phyloP scores from a whole-genome alignment of 768 basidiomycete genomes.

The Leucosporidium scottii region DNA sequence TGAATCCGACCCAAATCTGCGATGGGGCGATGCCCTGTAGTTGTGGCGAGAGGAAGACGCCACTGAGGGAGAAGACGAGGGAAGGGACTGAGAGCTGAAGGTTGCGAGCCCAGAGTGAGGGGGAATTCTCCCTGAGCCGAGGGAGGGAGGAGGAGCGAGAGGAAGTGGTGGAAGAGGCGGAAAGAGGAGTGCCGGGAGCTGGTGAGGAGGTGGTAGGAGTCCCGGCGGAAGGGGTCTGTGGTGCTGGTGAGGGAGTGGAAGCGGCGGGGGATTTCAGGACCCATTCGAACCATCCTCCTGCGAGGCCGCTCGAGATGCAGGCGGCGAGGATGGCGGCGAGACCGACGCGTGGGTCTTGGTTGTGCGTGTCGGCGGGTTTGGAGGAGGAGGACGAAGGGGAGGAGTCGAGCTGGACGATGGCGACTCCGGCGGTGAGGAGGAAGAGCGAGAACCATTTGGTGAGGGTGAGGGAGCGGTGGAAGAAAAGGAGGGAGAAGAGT shows the following conservation, averaged over 20 bases:
- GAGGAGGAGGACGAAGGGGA: constrained; percentile 28
- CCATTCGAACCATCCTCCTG: constrained; percentile 96
- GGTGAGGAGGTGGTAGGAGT: not conserved
- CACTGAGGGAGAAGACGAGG: constrained; percentile 26
- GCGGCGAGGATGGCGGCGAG: constrained; percentile 82
- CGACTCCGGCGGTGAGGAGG: constrained; percentile 67
- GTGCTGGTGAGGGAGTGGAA: not conserved
- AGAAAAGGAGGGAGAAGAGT: constrained; percentile 35
- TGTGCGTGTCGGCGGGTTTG: not conserved
- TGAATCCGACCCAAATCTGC: constrained; percentile 19
- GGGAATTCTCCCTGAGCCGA: not conserved
- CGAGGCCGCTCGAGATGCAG: constrained; percentile 87
- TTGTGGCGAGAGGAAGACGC: constrained; percentile 12
- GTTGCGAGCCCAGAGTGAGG: constrained; percentile 33
- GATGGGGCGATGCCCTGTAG: not conserved
- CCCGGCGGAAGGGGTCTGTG: not conserved
- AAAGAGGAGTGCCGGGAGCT: no score
- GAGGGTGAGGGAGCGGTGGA: constrained; percentile 46
- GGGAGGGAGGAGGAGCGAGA: not conserved
- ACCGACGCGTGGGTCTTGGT: constrained; percentile 57
- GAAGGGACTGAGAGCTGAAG: constrained; percentile 36
- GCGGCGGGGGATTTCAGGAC: constrained; percentile 55
- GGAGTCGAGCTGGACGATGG: constrained; percentile 58
- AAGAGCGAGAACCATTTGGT: constrained; percentile 78
- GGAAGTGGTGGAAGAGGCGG: not conserved